phyloP scores from a whole-genome alignment of 441 rosid species.

The Croton laevigatus region DNA sequence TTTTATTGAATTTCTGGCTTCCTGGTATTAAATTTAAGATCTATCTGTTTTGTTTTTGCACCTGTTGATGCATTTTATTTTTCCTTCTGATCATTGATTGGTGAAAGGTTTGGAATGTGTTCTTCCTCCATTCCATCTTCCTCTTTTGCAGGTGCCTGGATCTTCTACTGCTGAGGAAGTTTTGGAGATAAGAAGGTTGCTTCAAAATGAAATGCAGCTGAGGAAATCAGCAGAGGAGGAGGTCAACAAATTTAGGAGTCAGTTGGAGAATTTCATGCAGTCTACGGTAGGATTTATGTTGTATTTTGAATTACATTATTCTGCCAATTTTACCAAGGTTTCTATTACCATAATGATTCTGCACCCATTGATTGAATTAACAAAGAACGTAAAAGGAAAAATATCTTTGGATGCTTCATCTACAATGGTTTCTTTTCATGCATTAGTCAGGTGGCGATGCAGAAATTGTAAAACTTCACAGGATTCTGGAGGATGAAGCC shows the following conservation, averaged over 20 bases:
- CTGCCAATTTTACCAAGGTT: slow-evolving; percentile 7
- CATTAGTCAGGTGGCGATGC: slow-evolving; percentile 69
- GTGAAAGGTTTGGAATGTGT: not conserved
- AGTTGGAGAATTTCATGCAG: slow-evolving; percentile 47
- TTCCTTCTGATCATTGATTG: slow-evolving; percentile 1
- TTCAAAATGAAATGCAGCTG: slow-evolving; percentile 66
- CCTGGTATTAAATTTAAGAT: not conserved
- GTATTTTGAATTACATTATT: not conserved
- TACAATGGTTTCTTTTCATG: slow-evolving; percentile 30
- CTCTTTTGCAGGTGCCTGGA: slow-evolving; percentile 41
- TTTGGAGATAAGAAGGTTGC: slow-evolving; percentile 53
- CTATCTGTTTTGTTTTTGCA: not conserved
- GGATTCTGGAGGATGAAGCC: slow-evolving; percentile 77
- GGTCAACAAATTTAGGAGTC: slow-evolving; percentile 60
- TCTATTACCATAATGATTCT: not conserved
- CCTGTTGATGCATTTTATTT: not conserved
- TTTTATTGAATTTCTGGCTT: not conserved
- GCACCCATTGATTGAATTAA: not conserved
- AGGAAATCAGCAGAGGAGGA: slow-evolving; percentile 86
- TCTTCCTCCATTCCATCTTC: slow-evolving; percentile 2
- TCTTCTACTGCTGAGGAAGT: slow-evolving; percentile 50
- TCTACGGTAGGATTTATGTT: slow-evolving; percentile 52
- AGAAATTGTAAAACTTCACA: slow-evolving; percentile 70
- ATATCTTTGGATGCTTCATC: slow-evolving; percentile 13
- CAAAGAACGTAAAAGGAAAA: not conserved